phyloP scores from a whole-genome alignment of 2,329 filamentous ascomycete genomes.

The Exophiala sp. region DNA sequence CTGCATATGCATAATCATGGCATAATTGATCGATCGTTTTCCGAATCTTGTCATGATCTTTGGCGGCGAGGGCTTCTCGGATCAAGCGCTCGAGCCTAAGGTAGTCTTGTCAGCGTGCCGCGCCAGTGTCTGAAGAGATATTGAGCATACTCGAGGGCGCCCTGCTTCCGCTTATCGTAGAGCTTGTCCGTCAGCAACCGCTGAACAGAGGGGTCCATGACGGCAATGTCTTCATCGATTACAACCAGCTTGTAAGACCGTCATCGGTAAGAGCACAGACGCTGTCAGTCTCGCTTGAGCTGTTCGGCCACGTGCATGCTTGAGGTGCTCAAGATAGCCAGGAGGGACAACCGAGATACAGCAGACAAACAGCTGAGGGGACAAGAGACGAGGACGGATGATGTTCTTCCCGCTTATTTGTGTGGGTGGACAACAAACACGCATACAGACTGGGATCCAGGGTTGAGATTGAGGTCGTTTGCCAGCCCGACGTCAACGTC shows the following conservation, averaged over 20 bases:
- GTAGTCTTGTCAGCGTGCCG: constrained; percentile 14
- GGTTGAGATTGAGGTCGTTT: background rate
- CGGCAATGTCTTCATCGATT: constrained; percentile 15
- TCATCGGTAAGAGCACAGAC: constrained; percentile 11
- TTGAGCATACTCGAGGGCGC: constrained; percentile 73
- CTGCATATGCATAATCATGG: constrained; percentile 94
- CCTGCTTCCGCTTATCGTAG: constrained; percentile 95
- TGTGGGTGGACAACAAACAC: background rate
- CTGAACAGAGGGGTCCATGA: constrained; percentile 87
- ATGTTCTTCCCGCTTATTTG: background rate
- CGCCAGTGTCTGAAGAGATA: constrained; percentile 3
- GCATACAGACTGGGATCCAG: background rate
- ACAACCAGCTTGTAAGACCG: constrained; percentile 9
- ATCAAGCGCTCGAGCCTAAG: constrained; percentile 80
- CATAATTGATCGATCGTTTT: constrained; percentile 93
- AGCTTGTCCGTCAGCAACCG: constrained; percentile 94
- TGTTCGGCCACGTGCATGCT: background rate
- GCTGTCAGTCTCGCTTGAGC: background rate
- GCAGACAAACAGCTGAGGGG: background rate
- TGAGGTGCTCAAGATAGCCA: background rate
- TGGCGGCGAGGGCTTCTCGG: constrained; percentile 68
- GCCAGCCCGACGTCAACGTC: background rate
- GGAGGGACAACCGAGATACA: background rate
- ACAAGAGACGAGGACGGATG: background rate
- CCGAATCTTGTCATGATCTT: constrained; percentile 73